Evolutionary conservation across 1,284 basidiomycete genomes (phyloP), one percentile per base, ranked within the genome.

Genomic region (Ustilago hordei): DNA sequence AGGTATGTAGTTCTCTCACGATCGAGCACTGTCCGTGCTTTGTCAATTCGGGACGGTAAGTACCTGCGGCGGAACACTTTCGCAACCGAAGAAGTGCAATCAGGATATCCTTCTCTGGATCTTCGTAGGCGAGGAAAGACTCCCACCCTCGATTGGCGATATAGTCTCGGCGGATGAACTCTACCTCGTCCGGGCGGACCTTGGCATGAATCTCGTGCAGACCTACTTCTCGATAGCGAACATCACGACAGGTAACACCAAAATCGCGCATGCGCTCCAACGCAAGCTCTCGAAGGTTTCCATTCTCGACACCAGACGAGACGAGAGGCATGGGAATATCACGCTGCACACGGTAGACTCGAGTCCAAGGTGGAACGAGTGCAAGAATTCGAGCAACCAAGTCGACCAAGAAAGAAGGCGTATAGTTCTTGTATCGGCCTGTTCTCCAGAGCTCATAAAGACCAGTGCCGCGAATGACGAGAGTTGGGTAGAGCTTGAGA

Each of bases 131-230:
- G 17, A 99, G 88, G 90, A 99, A 99, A 0, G 96, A 98, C 88
- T 99, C 97, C 97, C 97, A 99, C 31, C 96, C 96, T 4, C 87
- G 87, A 82, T 99, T 99, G 34, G 97, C 97, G 2, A 93, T 89
- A 87, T 99, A 99, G 87, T 99, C 97, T 57, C 97, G 90, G 60
- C 97, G 91, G 41, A 99, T 91, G n/a, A 99, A 91, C 87, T 99
- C 97, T 63, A 98, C 93, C 36, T 95, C 93, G 84, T 96, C 94
- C 56, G 97, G 97, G 45, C 95, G 91, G 55, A 98, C 94, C 88
- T 97, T 95, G 88, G 97, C 92, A 86, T 99, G 97, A 61, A 99
- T 99, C 88, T 99, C 97, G 87, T 98, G 95, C 64, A 98, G 93
- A 50, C 97, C 97, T 53, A 99, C 97, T 90, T 99, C 97, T 58